phyloP scores from a whole-genome alignment of 768 basidiomycete species.

The Hygrophorus pudorinus region DNA sequence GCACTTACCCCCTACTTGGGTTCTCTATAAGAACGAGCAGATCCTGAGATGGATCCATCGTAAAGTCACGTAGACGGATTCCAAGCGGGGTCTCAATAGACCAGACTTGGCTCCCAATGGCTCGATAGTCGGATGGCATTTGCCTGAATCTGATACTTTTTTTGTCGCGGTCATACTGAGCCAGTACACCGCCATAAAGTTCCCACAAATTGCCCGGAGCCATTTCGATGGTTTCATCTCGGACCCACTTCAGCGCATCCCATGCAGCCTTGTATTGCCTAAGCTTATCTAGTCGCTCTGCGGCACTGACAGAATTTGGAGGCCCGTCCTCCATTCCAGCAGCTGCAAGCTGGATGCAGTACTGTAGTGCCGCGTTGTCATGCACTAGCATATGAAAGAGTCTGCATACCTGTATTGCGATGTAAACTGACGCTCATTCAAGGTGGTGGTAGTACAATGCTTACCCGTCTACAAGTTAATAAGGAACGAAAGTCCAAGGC shows the following conservation, averaged over 20 bases:
- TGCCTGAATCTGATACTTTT: constrained; percentile 1
- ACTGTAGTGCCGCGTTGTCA: background rate
- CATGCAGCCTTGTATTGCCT: constrained; percentile 1
- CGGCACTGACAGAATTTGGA: background rate
- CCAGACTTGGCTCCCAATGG: background rate
- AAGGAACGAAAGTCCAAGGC: constrained; percentile 1
- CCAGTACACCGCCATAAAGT: constrained; percentile 5
- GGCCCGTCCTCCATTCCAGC: constrained; percentile 2
- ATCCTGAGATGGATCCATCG: constrained; percentile 5
- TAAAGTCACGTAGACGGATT: constrained; percentile 2
- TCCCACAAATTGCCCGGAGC: constrained; percentile 3
- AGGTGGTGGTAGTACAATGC: background rate
- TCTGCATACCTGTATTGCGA: background rate
- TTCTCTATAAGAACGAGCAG: constrained; percentile 2
- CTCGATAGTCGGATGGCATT: constrained; percentile 1
- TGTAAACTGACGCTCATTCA: background rate
- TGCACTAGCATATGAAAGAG: background rate
- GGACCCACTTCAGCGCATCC: background rate
- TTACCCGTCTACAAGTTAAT: constrained; percentile 2
- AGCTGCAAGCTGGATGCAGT: constrained; percentile 2
- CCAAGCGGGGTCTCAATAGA: background rate
- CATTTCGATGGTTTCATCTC: background rate
- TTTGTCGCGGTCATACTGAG: background rate
- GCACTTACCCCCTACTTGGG: background rate
- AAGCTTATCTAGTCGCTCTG: constrained; percentile 1